Evolutionary conservation across 2,329 filamentous ascomycete species (phyloP).

Genomic region (Cercospora sp.): DNA sequence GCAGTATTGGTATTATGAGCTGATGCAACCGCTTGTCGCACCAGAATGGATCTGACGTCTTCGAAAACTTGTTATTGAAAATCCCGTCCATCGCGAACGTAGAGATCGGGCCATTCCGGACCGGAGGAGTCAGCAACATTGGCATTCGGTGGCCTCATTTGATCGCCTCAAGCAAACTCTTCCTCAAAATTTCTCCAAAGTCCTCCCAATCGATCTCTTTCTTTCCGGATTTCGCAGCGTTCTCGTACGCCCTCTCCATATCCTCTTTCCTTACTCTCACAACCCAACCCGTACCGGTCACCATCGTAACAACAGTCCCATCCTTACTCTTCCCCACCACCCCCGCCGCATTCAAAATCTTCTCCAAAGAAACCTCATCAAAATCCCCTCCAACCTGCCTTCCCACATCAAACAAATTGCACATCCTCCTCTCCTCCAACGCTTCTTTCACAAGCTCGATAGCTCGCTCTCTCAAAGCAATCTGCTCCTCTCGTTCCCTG

Average conservation of each 20-base stretch:
- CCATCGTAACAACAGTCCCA: conserved; percentile 37
- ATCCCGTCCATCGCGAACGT: background rate
- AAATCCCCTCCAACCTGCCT: conserved; percentile 44
- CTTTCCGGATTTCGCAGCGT: conserved; percentile 34
- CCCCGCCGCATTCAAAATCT: conserved; percentile 44
- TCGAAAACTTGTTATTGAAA: background rate
- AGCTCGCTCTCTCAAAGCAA: conserved; percentile 35
- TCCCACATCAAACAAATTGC: conserved; percentile 45
- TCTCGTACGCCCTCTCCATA: conserved; percentile 45
- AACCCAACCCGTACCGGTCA: conserved; percentile 48
- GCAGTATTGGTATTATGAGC: background rate
- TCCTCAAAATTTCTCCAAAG: conserved; percentile 11
- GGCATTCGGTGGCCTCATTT: background rate
- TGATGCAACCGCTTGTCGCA: background rate
- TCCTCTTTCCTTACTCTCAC: conserved; percentile 43
- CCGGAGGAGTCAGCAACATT: background rate
- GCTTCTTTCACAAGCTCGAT: conserved; percentile 38
- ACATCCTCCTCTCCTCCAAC: conserved; percentile 34
- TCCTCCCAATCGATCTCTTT: conserved; percentile 38
- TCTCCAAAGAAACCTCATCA: conserved; percentile 46
- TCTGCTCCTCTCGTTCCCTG: conserved; percentile 42
- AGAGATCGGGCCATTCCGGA: too few species aligned
- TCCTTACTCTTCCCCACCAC: conserved; percentile 37
- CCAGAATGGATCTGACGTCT: background rate
- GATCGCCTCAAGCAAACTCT: background rate